A percentile compares a stretch with the other conserved stretches of the same genome.
Evolutionary conservation across 148 eudicot species (phyloP).

Genomic region (Cornus controversa): DNA sequence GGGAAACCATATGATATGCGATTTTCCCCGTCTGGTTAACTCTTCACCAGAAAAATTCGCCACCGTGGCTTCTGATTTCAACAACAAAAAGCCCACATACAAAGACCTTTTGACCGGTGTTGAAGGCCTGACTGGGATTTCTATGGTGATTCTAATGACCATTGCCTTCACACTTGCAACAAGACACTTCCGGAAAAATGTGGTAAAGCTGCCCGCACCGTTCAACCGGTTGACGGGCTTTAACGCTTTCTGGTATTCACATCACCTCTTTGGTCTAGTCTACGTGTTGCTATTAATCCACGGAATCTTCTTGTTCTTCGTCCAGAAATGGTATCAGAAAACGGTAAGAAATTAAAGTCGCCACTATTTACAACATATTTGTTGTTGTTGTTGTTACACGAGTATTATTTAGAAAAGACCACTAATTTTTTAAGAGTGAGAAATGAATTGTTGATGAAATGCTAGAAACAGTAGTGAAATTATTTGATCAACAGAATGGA

Average conservation of each 20-base stretch:
- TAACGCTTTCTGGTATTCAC: constrained; percentile 96
- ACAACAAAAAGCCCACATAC: constrained; percentile 60
- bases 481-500: not conserved
- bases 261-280: constrained; percentile 75
- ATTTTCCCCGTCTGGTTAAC: constrained; percentile 67
- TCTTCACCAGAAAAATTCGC: constrained; percentile 70
- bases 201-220: constrained; percentile 71
- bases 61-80: constrained; percentile 60
- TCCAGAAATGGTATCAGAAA: constrained; percentile 63
- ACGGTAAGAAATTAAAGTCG: constrained; percentile 55
- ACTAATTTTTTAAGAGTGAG: not conserved
- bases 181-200: constrained; percentile 57
- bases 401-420: no score
- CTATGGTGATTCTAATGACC: constrained; percentile 77
- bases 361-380: not conserved
- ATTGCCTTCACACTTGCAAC: constrained; percentile 83
- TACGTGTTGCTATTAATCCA: constrained; percentile 75
- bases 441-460: not conserved
- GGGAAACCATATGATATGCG: constrained; percentile 76
- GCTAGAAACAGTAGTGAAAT: not conserved
- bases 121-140: constrained; percentile 71
- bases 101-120: constrained; percentile 48
- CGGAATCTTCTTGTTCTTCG: constrained; percentile 75
- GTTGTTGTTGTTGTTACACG: no score
- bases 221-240: constrained; percentile 80